These are phyloP conservation scores for Achaetomium macrosporum DNA, from an alignment of 2,329 filamentous ascomycete species.

Conservation along the genomic window DNA sequence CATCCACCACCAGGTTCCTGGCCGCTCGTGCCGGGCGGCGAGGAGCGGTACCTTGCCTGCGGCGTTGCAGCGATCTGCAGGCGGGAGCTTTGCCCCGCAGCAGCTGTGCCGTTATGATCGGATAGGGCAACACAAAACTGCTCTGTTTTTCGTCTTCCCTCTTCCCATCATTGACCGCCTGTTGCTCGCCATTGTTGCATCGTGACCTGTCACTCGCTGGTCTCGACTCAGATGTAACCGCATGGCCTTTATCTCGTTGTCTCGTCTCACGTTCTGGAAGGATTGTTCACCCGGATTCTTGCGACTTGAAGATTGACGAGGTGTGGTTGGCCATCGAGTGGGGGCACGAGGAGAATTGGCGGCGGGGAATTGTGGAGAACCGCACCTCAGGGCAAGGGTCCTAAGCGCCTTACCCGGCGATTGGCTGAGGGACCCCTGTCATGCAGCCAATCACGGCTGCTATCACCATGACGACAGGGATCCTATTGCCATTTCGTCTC, in stretches of 20 bases:
- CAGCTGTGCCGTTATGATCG: constrained; percentile 10
- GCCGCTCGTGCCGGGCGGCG: neutral
- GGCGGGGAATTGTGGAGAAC: constrained; percentile 16
- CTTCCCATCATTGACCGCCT: neutral
- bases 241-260: neutral
- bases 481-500: constrained; percentile 20
- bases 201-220: neutral
- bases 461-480: constrained; percentile 23
- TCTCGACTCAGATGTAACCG: neutral
- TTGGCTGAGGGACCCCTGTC: constrained; percentile 21
- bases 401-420: constrained; percentile 25
- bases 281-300: constrained; percentile 5
- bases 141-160: neutral
- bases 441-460: constrained; percentile 23
- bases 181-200: neutral
- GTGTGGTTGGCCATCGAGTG: constrained; percentile 19
- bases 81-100: constrained; percentile 15
- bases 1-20: no score
- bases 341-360: constrained; percentile 12
- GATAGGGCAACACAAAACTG: neutral
- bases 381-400: constrained; percentile 10
- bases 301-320: constrained; percentile 7
- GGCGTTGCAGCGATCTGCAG: constrained; percentile 19
- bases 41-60: constrained; percentile 10
- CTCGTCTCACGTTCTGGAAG: neutral